Conservation (phyloP, 176 grass and related monocot genomes). For the Oryza coarctata region DNA sequence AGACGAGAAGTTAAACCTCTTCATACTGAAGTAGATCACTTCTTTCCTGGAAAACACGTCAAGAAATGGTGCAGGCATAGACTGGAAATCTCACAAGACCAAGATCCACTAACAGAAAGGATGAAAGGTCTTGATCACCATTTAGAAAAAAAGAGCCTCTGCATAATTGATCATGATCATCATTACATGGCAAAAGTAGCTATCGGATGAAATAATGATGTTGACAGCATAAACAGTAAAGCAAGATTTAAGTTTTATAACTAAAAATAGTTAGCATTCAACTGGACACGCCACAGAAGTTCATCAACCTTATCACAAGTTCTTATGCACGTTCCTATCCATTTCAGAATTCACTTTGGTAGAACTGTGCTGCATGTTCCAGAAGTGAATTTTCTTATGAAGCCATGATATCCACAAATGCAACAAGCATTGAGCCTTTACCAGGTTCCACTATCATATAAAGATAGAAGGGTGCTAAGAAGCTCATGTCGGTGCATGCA, state of each 20-base stretch:
- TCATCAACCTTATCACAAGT: conserved; percentile 60
- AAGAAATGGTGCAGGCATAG: conserved; percentile 63
- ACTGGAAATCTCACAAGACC: conserved; percentile 78
- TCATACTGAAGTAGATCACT: conserved; percentile 75
- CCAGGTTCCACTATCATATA: conserved; percentile 63
- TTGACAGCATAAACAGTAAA: conserved; percentile 32
- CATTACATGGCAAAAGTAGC: conserved; percentile 19
- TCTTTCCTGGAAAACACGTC: conserved; percentile 61
- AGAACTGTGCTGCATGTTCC: conserved; percentile 53
- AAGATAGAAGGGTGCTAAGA: conserved; percentile 55
- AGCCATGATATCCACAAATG: conserved; percentile 33
- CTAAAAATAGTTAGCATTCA: conserved; percentile 29
- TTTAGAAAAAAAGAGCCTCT: conserved; percentile 98
- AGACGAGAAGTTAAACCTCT: conserved; percentile 53
- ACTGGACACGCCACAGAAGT: conserved; percentile 84
- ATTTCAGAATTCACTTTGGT: conserved; percentile 55
- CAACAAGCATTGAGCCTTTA: conserved; percentile 44
- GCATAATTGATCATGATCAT: conserved; percentile 37
- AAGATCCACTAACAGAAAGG: conserved; percentile 90
- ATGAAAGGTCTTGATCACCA: conserved; percentile 88
- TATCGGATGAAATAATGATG: conserved; percentile 31
- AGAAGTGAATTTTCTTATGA: conserved; percentile 33
- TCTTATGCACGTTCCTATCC: conserved; percentile 69
- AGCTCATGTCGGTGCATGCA: conserved; percentile 61
- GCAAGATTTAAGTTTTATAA: conserved; percentile 19